Conservation (phyloP, 2,329 filamentous ascomycete genomes). For the Teratosphaeria gauchensis region DNA sequence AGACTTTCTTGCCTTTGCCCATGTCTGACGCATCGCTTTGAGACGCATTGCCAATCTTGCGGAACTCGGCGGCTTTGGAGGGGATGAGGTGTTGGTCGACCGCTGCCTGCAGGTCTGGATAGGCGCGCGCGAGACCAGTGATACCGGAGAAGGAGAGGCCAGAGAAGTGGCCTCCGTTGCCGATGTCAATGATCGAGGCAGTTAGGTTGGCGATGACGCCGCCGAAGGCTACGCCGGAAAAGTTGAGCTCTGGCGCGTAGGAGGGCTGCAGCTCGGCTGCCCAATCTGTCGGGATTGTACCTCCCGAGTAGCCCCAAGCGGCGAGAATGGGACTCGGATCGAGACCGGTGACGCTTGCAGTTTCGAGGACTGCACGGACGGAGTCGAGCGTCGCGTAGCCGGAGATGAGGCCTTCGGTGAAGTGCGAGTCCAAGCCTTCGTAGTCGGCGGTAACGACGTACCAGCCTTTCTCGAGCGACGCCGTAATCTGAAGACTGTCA, state of each 20-base stretch:
- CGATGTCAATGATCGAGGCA: not conserved
- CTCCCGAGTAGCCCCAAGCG: constrained; percentile 50
- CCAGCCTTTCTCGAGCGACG: not conserved
- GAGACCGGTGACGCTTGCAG: constrained; percentile 3
- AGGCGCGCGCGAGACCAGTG: constrained; percentile 23
- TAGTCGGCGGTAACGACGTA: not conserved
- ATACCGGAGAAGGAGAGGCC: constrained; percentile 22
- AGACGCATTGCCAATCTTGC: not conserved
- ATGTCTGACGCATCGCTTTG: not conserved
- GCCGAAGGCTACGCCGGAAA: constrained; percentile 42
- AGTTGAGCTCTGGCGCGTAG: constrained; percentile 45
- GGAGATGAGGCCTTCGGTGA: not conserved
- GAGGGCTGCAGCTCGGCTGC: constrained; percentile 42
- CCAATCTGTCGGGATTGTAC: constrained; percentile 42
- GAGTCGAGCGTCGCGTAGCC: not conserved
- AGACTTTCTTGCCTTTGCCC: not conserved
- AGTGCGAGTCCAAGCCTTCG: not conserved
- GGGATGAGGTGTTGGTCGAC: not conserved
- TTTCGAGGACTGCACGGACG: constrained; percentile 29
- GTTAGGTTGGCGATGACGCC: constrained; percentile 37
- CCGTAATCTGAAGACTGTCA: not conserved
- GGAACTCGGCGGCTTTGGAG: not conserved
- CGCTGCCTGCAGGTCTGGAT: not conserved
- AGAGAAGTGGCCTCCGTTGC: constrained; percentile 16
- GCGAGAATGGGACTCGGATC: constrained; percentile 21